These are phyloP conservation scores for Ganoderma leucocontextum DNA, from an alignment of 1,284 basidiomycete species.

Conservation along the genomic window DNA sequence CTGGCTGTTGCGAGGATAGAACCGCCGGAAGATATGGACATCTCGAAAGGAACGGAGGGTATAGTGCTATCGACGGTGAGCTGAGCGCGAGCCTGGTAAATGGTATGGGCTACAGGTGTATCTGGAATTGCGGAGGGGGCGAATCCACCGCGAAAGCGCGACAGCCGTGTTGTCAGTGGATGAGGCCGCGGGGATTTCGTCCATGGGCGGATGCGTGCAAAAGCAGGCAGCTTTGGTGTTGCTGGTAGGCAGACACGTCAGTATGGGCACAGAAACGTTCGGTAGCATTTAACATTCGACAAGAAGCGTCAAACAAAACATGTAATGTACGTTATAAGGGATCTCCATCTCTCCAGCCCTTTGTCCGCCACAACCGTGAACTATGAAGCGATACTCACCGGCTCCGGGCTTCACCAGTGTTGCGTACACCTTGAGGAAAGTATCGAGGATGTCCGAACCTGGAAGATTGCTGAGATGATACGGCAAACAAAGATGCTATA, in stretches of 20 bases:
- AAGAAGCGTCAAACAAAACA: not conserved
- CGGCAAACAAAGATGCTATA: too few relatives aligned
- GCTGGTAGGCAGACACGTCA: constrained; percentile 10
- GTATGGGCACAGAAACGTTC: not conserved
- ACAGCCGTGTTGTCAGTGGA: constrained; percentile 23
- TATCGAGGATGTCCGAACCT: constrained; percentile 23
- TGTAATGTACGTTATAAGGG: not conserved
- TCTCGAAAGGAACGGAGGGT: constrained; percentile 33
- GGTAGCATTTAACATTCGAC: not conserved
- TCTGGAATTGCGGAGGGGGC: constrained; percentile 18
- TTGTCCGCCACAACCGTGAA: too few relatives aligned
- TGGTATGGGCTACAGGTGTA: constrained; percentile 20
- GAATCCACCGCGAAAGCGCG: constrained; percentile 31
- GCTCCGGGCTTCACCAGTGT: constrained; percentile 19
- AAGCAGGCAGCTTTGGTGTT: constrained; percentile 24
- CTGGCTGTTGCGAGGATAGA: constrained; percentile 40
- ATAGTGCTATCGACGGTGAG: constrained; percentile 33
- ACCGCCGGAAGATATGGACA: constrained; percentile 40
- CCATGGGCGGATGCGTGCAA: constrained; percentile 28
- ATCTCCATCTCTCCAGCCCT: not conserved
- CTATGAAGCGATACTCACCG: constrained; percentile 12
- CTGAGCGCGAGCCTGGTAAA: constrained; percentile 30
- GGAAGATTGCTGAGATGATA: not conserved
- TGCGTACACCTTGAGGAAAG: constrained; percentile 21
- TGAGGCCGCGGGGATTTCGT: constrained; percentile 25